Evolutionary conservation across 1,284 basidiomycete genomes (phyloP), one percentile per base, ranked within the genome.

Genomic region (Leucoagaricus sp.): DNA sequence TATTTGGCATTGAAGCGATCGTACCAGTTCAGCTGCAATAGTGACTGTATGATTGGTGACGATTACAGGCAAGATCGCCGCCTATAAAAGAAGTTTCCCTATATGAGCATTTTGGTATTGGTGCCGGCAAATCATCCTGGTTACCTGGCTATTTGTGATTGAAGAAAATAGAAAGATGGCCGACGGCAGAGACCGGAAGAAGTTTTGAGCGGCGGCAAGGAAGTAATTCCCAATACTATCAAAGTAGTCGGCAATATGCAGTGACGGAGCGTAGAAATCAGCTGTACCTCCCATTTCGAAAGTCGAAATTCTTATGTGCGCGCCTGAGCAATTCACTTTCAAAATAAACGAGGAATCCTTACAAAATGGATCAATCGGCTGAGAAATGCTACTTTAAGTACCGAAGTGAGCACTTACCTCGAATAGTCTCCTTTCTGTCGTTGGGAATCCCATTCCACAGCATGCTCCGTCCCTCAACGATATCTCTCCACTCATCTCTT

Each of bases 21-120:
- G 72, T 26, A 93, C 92, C 58, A 98, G 78, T 69, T 95, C 89
- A 6, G 91, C 95, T n/a, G 95, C 94, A 60, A 99, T 96, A 3
- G 94, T 98, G n/a, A 96, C 93, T 0, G 93, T 96, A 71, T 95
- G 94, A 71, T 95, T 97, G 1, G 96, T 98, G 49, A 97, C 88
- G 64, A 98, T 91, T 6, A 90, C 92, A 0, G 96, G 96, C 1
- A 98, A 76, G 51, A 94, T 91, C 61, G 85, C 83, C 15, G 89
- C 91, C 83, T 91, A 68, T 15, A 49, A 19, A 36, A 26, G 17
- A 3, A 40, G 13, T 29, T 12, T 15, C 8, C n/a, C n/a, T n/a
- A 2, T 4, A 49, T 58, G 29, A 55, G 48, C 15, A 19, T 81
- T 86, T 91, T 0, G 94, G 95, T 55, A 97, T 90, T 0, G 92